These are phyloP conservation scores for Ophiosphaerella herpotricha DNA, from an alignment of 2,329 filamentous ascomycete genomes.

Conservation along the genomic window DNA sequence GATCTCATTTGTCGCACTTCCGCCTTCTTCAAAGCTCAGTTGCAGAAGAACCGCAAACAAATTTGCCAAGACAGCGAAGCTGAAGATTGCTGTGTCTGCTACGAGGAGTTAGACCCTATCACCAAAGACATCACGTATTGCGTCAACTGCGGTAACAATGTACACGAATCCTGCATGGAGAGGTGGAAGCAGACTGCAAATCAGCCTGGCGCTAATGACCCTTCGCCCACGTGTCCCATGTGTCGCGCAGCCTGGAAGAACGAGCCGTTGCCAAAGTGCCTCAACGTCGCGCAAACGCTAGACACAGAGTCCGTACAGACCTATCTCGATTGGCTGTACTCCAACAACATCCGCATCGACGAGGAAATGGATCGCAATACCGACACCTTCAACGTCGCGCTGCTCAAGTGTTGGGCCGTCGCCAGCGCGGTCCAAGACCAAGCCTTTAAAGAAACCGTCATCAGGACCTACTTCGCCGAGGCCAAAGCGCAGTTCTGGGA, in stretches of 20 bases:
- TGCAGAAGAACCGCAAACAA: slow-evolving; percentile 19
- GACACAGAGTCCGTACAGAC: slow-evolving; percentile 6
- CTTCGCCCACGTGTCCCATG: slow-evolving; percentile 13
- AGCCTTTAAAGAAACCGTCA: background rate
- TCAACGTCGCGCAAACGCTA: background rate
- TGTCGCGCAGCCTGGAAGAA: slow-evolving; percentile 16
- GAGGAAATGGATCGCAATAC: background rate
- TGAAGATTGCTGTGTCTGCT: slow-evolving; percentile 25
- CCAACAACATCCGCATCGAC: background rate
- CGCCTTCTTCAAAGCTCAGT: slow-evolving; percentile 11
- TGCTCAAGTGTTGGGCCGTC: slow-evolving; percentile 8
- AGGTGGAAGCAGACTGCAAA: background rate
- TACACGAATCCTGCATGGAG: slow-evolving; percentile 20
- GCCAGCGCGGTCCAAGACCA: slow-evolving; percentile 1
- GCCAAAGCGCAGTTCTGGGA: background rate
- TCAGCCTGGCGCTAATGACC: background rate
- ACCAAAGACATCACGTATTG: slow-evolving; percentile 20
- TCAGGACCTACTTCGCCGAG: background rate
- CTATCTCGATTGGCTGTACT: slow-evolving; percentile 23
- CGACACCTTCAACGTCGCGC: slow-evolving; percentile 1
- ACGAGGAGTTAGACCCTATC: slow-evolving; percentile 8
- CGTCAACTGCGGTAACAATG: slow-evolving; percentile 19
- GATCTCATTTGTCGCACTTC: slow-evolving; percentile 25
- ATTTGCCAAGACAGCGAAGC: slow-evolving; percentile 1
- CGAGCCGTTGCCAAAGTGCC: background rate